Evolutionary conservation across 2,329 filamentous ascomycete genomes (phyloP), one percentile per base, ranked within the genome.

Genomic region (Penicillium decumbens): DNA sequence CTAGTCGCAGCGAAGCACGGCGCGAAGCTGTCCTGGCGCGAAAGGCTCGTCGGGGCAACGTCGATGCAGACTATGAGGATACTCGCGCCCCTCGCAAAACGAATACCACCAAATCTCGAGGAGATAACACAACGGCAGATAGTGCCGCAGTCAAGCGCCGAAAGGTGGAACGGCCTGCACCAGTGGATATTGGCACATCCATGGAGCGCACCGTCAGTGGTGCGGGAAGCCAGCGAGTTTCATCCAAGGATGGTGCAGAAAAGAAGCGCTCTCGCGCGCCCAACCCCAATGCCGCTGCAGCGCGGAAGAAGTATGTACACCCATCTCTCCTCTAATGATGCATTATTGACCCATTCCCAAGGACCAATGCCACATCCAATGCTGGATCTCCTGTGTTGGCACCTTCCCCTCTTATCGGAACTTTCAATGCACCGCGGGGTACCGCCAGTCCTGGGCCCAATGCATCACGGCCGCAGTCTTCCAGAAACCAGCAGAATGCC

Each of bases 21-120:
- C 89, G 92, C 65, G 89, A 95, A 69, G 87, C 89, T 20, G 77
- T 91, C 53, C 79, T 85, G 55, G 87, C 86, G 35, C 88, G 87
- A 64, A 89, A 87, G 66, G 87, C 83, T 55, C 81, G 81, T 56
- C 85, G 83, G 63, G 82, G 86, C 39, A 83, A 87, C 51, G 78
- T 80, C 29, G 89, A 95, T 55, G 88, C 87, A 0, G 89, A 95
- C 61, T 83, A 85, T 56, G 89, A 95, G 57, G 89, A 95, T 43
- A 57, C 62, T 7, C 74, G 72, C 47, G 45, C 52, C 35, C 46
- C 63, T 47, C 64, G 71, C 42, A 93, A 89, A 75, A 89, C 73
- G 58, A 51, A 72, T 60, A 52, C 73, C 51, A 69, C 79, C 47
- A 84, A 86, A 65, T 70, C 77, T 54, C 61, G 70, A 47, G 59